Conservation (phyloP, 306 rosid species). For the Cucurbita ficifolia region DNA sequence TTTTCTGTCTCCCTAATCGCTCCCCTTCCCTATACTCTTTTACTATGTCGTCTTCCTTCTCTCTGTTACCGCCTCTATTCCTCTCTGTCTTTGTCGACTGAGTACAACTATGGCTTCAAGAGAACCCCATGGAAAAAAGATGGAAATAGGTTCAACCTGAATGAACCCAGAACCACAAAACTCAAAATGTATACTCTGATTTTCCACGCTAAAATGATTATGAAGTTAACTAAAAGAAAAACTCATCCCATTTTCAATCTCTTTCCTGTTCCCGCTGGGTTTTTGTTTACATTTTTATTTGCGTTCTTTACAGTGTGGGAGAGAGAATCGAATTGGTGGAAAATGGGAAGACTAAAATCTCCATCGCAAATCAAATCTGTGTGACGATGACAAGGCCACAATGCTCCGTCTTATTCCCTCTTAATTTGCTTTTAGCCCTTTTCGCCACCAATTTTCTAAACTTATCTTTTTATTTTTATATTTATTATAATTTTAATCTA, state of each 20-base stretch:
- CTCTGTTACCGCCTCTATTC: background rate
- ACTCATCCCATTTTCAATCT: background rate
- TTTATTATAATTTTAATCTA: background rate
- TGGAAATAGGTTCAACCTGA: background rate
- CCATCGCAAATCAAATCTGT: slow-evolving; percentile 76
- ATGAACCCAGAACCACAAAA: background rate
- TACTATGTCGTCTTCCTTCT: slow-evolving; percentile 5
- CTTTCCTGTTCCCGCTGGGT: background rate
- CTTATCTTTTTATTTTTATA: slow-evolving; percentile 1
- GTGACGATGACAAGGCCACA: slow-evolving; percentile 60
- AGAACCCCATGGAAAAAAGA: background rate
- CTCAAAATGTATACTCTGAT: background rate
- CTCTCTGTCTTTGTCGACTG: slow-evolving; percentile 6
- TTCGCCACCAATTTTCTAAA: background rate
- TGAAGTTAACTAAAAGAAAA: background rate
- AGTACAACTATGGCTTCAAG: background rate
- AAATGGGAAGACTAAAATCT: slow-evolving; percentile 30
- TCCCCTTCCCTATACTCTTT: slow-evolving; percentile 11
- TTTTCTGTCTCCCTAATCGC: slow-evolving; percentile 25
- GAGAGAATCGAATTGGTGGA: slow-evolving; percentile 10
- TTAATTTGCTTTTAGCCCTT: slow-evolving; percentile 18
- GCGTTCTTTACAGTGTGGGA: background rate
- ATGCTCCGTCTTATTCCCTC: slow-evolving; percentile 43
- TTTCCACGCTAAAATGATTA: background rate
- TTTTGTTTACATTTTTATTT: background rate